Percentiles rank a stretch among this genome's conserved stretches.
Evolutionary conservation across 2,329 filamentous ascomycete genomes (phyloP).

Genomic region (Fusarium piperis): DNA sequence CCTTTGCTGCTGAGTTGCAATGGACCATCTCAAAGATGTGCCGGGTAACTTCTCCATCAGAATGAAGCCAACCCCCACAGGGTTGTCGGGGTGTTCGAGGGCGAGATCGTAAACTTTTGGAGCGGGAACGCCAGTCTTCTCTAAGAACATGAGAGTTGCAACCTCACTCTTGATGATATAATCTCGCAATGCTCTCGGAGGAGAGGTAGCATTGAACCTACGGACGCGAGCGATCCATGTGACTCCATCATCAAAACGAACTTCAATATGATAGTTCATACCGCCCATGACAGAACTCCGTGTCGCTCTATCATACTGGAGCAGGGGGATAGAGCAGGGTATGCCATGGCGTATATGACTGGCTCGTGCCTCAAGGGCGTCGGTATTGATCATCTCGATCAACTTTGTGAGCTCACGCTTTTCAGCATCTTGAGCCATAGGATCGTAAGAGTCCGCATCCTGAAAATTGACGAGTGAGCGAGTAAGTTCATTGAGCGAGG

Average conservation of each 20-base stretch:
- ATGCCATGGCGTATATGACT: no score
- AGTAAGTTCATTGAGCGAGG: background rate
- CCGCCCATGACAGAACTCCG: conserved; percentile 54
- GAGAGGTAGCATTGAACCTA: conserved; percentile 52
- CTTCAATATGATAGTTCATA: conserved; percentile 56
- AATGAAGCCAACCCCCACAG: conserved; percentile 53
- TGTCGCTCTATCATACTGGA: conserved; percentile 48
- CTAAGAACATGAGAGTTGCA: conserved; percentile 53
- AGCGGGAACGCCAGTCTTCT: conserved; percentile 47
- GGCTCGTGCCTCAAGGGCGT: background rate
- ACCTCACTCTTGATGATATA: conserved; percentile 52
- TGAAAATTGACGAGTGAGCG: conserved; percentile 34
- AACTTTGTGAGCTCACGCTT: conserved; percentile 46
- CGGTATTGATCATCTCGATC: conserved; percentile 48
- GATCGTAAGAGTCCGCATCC: conserved; percentile 49
- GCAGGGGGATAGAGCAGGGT: conserved; percentile 21
- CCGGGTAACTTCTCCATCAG: conserved; percentile 55
- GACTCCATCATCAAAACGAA: conserved; percentile 54
- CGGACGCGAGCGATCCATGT: conserved; percentile 55
- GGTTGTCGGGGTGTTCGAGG: conserved; percentile 43
- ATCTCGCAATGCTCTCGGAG: conserved; percentile 46
- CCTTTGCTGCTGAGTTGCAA: conserved; percentile 46
- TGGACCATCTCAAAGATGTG: conserved; percentile 49
- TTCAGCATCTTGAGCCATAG: conserved; percentile 47
- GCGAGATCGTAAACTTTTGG: conserved; percentile 51